Base-by-base conservation (phyloP, 2,329 filamentous ascomycete species). In the Monilinia polystroma region DNA sequence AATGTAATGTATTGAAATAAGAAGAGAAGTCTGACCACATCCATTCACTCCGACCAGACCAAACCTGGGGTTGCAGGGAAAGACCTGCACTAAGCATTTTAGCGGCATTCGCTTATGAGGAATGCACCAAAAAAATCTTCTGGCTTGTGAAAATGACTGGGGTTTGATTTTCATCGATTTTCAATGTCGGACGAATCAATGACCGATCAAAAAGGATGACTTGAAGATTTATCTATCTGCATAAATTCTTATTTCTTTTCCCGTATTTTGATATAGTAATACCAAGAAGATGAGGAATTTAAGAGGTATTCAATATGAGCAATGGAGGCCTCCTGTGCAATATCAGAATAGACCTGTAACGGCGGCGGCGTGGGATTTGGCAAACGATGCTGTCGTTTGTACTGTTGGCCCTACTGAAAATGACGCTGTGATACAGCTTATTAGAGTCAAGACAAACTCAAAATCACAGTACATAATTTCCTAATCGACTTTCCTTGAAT, bases 281-380 rank as follows among this genome's bases (percentile, higher is more conserved):
- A 63, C 59, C 55, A 51, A 51, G 26, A 76, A 73, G 54, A 98
- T 98, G 94, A 90, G 92, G 77, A 98, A 97, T 79, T 84, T 98
- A 73, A 89, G 87, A 79, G 93, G 89, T 77, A 87, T 93, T 74
- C 87, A 85, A 76, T 88, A 91, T 77, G 84, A 85, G 73, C 82
- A 86, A 76, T 88, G 88, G 80, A 84, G 81, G 72, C 81, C 87
- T 70, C 82, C 84, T 63, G 78, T 83, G 70, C 82, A 85, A 68
- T 73, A 75, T 55, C 64, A 71, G 23, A 72, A 69, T 51, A 80
- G 88, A 67, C 82, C 84, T 70, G 82, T 95, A 74, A 90, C 91
- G 64, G 89, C 92, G 41, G 87, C 89, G 66, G 90, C 92, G 75
- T 98, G 94, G 94, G 93, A 98, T 80, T 84, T 89, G 59, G 84